phyloP scores from a whole-genome alignment of 257 asterid genomes.

The Haberlea rhodopensis region DNA sequence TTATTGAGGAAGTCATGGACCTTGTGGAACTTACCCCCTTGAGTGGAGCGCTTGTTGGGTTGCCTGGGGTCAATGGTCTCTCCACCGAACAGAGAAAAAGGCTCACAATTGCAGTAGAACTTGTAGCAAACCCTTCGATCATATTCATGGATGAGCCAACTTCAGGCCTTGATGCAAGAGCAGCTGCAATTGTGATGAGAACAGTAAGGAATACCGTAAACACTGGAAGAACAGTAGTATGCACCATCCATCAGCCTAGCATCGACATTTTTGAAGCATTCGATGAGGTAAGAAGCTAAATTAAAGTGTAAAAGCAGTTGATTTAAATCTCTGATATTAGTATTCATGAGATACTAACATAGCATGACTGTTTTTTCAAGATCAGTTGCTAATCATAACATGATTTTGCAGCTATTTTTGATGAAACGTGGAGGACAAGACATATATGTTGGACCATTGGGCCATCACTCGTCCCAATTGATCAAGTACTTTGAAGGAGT shows the following conservation, averaged over 20 bases:
- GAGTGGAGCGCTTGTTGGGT: constrained; percentile 47
- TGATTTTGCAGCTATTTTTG: constrained; percentile 46
- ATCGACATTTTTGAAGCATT: constrained; percentile 66
- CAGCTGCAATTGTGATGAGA: constrained; percentile 67
- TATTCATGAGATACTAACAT: constrained; percentile 13
- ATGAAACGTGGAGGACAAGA: constrained; percentile 65
- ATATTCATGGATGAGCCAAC: constrained; percentile 69
- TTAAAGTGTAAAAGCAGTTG: neutral
- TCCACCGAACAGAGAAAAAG: constrained; percentile 62
- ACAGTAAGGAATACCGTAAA: constrained; percentile 56
- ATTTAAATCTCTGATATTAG: neutral
- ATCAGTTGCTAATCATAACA: neutral
- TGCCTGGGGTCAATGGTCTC: constrained; percentile 52
- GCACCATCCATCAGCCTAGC: constrained; percentile 72
- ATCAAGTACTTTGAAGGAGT: constrained; percentile 48
- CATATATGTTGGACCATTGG: constrained; percentile 52
- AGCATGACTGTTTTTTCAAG: neutral
- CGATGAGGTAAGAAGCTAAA: constrained; percentile 39
- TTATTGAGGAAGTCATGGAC: constrained; percentile 57
- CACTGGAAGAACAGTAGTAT: constrained; percentile 62
- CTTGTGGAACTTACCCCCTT: constrained; percentile 53
- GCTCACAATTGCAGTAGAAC: constrained; percentile 66
- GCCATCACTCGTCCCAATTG: constrained; percentile 46
- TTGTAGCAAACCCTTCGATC: constrained; percentile 58
- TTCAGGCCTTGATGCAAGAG: constrained; percentile 59